Evolutionary conservation across 768 basidiomycete species (phyloP), one percentile per base, ranked within the genome.

Genomic region (Serendipita indica): DNA sequence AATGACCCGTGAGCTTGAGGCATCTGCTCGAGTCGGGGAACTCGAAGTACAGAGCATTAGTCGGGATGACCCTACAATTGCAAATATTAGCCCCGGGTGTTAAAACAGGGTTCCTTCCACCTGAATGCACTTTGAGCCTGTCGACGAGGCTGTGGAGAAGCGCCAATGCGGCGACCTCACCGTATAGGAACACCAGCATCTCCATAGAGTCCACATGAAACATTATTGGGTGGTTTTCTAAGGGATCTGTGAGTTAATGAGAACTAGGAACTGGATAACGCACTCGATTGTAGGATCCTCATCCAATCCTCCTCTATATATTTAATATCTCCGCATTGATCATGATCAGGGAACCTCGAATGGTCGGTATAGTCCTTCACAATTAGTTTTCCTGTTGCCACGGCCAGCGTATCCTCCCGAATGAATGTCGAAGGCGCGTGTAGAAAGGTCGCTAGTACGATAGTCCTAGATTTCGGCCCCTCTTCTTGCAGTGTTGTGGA

Each of bases 1-100:
- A 13, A 80, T 67, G n/a, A n/a, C n/a, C n/a, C n/a, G n/a, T n/a
- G 22, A 86, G 69, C 2, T 74, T 69, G 2, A 77, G 79, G 10
- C 72, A 72, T 1, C 75, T 68, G 30, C 75, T 70, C 22, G 22
- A 54, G 49, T 18, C 30, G 41, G 41, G 58, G 33, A 41, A 2
- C 22, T 58, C 10, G 20, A 39, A 28, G 57, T 35, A 35, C 33
- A 33, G 32, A 32, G 12, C 28, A 34, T 16, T 25, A 34, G 16
- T 12, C 57, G 18, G 28, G 14, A 33, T 4, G 25, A 16, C 33
- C 10, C 30, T 57, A 7, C 22, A 27, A 43, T 7, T 43, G 5
- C 41, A n/a, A n/a, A 43, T 43, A n/a, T 43, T 25, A 43, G 41
- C n/a, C n/a, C n/a, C 3, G 16, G 41, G 27, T n/a, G n/a, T n/a